Base-by-base conservation (phyloP, 2,329 filamentous ascomycete species). In the Fusarium sp. region DNA sequence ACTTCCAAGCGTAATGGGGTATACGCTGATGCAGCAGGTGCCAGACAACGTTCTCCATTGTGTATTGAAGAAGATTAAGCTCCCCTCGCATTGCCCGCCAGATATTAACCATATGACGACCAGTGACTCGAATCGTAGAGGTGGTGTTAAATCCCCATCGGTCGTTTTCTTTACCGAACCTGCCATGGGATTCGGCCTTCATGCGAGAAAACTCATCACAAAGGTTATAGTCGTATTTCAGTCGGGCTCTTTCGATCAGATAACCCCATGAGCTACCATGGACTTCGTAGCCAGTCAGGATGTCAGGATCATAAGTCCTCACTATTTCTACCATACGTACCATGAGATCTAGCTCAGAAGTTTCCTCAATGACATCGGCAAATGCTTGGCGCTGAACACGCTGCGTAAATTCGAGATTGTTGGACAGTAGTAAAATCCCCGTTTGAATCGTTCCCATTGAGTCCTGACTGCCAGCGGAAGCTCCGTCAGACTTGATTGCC, bases 11-110 rank as follows among this genome's bases (percentile, higher is more conserved):
- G 78, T 97, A 98, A 78, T 97, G 94, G 8, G 96, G 96, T 52
- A 98, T 92, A 5, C 95, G 89, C 32, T 90, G 90, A 73, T 97
- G 94, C 4, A 99, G 85, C 2, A 98, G 80, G 80, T 98, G 94
- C 83, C 97, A 98, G 0, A 90, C 93, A 6, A 98, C 93, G 75
- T 97, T 98, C 79, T 98, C 96, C 89, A 98, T 92, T 0, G 93
- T 97, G 77, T 99, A 98, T 77, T 98, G 94, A 13, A 97, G 85
- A 29, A 99, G 83, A 72, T 94, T 97, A 29, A 99, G 82, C 80
- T 98, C 95, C n/a, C 91, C 89, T 62, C 94, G 88, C 94, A 99
- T 98, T 1, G 94, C 94, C 74, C 95, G 88, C 94, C 96, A 98
- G 47, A 98, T 92, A 73, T 98, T 98, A 82, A 99, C 94, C 86